Conservation (phyloP, 805 yeast genomes). For the Monosporozyma siamensis region DNA sequence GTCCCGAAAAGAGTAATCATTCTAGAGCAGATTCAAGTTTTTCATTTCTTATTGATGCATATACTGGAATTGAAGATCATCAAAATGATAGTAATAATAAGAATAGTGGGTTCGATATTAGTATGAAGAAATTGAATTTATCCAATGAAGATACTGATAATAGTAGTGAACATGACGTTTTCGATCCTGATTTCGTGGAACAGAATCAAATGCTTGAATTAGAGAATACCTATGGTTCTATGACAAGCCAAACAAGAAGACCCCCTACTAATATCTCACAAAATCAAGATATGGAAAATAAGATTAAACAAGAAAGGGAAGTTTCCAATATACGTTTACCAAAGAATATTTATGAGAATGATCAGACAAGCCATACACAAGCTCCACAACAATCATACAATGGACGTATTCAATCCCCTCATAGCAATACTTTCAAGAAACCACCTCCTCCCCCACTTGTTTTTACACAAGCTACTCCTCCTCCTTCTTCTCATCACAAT, state of each 20-base stretch:
- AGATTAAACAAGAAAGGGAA: not conserved
- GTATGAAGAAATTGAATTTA: conserved; percentile 1
- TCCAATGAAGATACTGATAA: not conserved
- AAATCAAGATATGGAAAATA: not conserved
- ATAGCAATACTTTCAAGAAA: not conserved
- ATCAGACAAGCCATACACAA: not conserved
- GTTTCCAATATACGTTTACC: conserved; percentile 4
- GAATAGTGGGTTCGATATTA: not conserved
- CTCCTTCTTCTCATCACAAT: not conserved
- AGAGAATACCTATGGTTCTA: conserved; percentile 5
- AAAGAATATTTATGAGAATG: not conserved
- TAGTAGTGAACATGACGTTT: conserved; percentile 14
- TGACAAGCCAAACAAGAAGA: not conserved
- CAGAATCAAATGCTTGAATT: conserved; percentile 13
- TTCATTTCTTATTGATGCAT: conserved; percentile 2
- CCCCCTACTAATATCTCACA: not conserved
- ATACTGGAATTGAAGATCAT: not conserved
- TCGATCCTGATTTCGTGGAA: conserved; percentile 23
- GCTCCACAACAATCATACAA: not conserved
- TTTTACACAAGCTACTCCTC: not conserved
- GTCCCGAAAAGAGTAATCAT: not conserved
- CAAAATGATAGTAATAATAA: not conserved
- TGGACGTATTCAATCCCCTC: not conserved
- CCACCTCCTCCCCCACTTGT: conserved; percentile 2
- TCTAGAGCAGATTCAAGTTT: conserved; percentile 1